Conservation (phyloP, 2,329 filamentous ascomycete species). For the Pseudodiploospora longispora region DNA sequence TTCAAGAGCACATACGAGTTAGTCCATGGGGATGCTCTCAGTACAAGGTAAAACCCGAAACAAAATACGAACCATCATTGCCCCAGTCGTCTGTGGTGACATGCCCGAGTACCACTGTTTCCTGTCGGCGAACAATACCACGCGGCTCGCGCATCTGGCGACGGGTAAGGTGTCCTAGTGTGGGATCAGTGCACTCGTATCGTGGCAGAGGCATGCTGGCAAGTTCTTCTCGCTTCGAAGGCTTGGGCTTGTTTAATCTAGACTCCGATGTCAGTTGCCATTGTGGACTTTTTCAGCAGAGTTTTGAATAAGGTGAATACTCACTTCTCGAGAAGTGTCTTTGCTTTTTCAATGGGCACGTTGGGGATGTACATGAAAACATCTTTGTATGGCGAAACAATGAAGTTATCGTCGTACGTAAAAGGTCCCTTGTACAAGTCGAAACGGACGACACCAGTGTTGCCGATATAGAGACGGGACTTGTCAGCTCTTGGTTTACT, state of each 20-base stretch:
- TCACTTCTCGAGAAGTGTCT: slow-evolving; percentile 21
- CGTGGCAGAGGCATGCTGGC: slow-evolving; percentile 26
- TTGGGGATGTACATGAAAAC: slow-evolving; percentile 45
- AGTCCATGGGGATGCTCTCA: neutral
- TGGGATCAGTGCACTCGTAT: slow-evolving; percentile 42
- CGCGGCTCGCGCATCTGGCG: slow-evolving; percentile 18
- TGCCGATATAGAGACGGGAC: slow-evolving; percentile 49
- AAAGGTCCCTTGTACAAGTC: slow-evolving; percentile 57
- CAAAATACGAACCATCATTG: slow-evolving; percentile 24
- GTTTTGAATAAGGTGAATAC: neutral
- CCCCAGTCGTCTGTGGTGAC: slow-evolving; percentile 50
- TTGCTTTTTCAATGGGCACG: slow-evolving; percentile 39
- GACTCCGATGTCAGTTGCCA: neutral
- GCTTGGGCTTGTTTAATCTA: slow-evolving; percentile 34
- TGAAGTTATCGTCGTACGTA: slow-evolving; percentile 44
- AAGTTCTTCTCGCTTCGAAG: slow-evolving; percentile 27
- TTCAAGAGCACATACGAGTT: neutral
- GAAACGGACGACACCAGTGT: slow-evolving; percentile 54
- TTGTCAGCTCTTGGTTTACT: slow-evolving; percentile 41
- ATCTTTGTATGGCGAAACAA: slow-evolving; percentile 48
- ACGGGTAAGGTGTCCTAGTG: slow-evolving; percentile 16
- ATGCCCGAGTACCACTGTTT: slow-evolving; percentile 40
- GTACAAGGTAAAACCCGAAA: neutral
- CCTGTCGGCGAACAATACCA: slow-evolving; percentile 40
- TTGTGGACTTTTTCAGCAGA: too few species aligned